phyloP scores from a whole-genome alignment of 2,329 filamentous ascomycete species.

The Nigrograna mackinnonii region DNA sequence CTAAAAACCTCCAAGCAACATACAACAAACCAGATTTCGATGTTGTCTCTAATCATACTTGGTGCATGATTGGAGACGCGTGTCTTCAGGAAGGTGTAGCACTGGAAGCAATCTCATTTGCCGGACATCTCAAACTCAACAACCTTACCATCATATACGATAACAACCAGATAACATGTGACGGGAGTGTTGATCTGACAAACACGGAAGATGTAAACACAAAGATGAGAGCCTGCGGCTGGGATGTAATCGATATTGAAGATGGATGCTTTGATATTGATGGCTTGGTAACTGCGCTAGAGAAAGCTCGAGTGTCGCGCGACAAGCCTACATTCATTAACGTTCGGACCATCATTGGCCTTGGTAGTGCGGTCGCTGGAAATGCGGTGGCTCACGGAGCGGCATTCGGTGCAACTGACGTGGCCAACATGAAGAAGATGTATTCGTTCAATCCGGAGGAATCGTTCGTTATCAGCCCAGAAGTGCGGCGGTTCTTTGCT shows the following conservation, averaged over 20 bases:
- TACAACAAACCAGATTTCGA: conserved; percentile 57
- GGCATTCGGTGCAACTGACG: conserved; percentile 58
- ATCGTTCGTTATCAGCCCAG: conserved; percentile 50
- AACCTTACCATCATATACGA: conserved; percentile 62
- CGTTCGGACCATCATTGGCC: conserved; percentile 59
- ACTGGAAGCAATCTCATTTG: conserved; percentile 59
- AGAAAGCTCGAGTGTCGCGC: conserved; percentile 46
- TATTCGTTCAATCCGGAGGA: conserved; percentile 55
- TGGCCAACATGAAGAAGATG: conserved; percentile 58
- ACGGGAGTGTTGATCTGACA: conserved; percentile 56
- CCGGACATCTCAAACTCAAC: conserved; percentile 57
- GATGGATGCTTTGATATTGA: conserved; percentile 58
- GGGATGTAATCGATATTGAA: conserved; percentile 58
- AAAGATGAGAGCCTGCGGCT: conserved; percentile 62
- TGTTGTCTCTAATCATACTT: conserved; percentile 57
- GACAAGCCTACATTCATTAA: conserved; percentile 63
- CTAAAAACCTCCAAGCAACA: conserved; percentile 58
- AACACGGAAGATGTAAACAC: conserved; percentile 60
- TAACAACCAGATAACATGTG: conserved; percentile 63
- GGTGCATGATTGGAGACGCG: conserved; percentile 62
- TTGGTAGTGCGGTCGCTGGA: conserved; percentile 51
- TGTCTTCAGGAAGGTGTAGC: conserved; percentile 63
- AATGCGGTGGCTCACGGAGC: conserved; percentile 62
- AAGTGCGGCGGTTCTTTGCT: conserved; percentile 57
- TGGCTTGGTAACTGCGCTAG: conserved; percentile 52